Conservation (phyloP, 2,329 filamentous ascomycete species). For the Endocalyx cinctus region DNA sequence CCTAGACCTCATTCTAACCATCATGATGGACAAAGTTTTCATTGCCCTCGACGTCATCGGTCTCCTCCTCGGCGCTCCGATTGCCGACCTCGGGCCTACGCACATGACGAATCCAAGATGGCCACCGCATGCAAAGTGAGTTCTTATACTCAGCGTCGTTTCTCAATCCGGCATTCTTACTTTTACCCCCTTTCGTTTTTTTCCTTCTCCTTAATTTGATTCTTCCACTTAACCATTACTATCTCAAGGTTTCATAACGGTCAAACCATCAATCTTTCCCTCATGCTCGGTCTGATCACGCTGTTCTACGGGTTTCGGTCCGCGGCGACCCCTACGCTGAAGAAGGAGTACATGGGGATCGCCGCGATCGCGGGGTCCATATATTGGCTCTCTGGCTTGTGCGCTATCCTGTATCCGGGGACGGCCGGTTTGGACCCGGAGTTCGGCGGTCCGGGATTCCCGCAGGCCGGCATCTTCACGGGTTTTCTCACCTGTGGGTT, state of each 20-base stretch:
- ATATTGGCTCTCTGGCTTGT: conserved; percentile 38
- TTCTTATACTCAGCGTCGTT: too few species aligned
- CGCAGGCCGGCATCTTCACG: conserved; percentile 30
- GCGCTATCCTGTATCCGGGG: conserved; percentile 32
- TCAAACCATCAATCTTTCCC: conserved; percentile 37
- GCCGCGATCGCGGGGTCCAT: conserved; percentile 33
- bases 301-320: conserved; percentile 36
- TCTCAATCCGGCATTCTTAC: too few species aligned
- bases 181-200: not conserved
- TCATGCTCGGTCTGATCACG: conserved; percentile 33
- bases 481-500: conserved; percentile 19
- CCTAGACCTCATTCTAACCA: too few species aligned
- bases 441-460: conserved; percentile 38
- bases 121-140: conserved; percentile 42
- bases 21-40: conserved; percentile 34
- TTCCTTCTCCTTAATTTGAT: not conserved
- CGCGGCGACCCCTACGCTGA: conserved; percentile 15
- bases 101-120: conserved; percentile 40
- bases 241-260: conserved; percentile 34
- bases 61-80: conserved; percentile 32
- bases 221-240: conserved; percentile 3
- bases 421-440: conserved; percentile 38
- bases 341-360: conserved; percentile 26
- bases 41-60: conserved; percentile 34
- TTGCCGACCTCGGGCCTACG: conserved; percentile 35